Evolutionary conservation across 345 rosid genomes (phyloP).

Genomic region (Populus tremula): DNA sequence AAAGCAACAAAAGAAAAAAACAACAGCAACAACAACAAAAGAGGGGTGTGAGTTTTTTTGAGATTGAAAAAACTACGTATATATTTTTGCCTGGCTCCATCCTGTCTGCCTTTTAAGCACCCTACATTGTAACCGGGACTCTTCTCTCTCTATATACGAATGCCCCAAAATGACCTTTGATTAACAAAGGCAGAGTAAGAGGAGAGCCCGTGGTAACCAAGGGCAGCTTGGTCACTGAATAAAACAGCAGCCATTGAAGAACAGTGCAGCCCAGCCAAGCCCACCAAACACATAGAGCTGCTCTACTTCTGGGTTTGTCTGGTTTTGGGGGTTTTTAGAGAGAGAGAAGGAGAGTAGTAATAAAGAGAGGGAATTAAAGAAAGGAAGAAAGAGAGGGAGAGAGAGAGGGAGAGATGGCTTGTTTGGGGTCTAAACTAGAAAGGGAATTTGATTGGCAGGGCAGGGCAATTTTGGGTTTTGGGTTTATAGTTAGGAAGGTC

Average conservation of each 20-base stretch:
- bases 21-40: neutral
- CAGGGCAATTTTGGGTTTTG: neutral
- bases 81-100: constrained; percentile 29
- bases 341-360: no score
- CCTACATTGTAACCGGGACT: constrained; percentile 31
- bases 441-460: constrained; percentile 9
- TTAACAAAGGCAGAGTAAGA: constrained; percentile 18
- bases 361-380: neutral
- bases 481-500: constrained; percentile 18
- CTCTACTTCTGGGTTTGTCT: constrained; percentile 13
- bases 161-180: constrained; percentile 36
- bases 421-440: constrained; percentile 11
- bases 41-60: neutral
- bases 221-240: constrained; percentile 37
- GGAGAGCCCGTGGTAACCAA: constrained; percentile 8
- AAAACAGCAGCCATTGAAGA: constrained; percentile 27
- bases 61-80: constrained; percentile 6
- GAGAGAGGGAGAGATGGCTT: neutral
- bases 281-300: constrained; percentile 2
- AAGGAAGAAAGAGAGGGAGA: neutral
- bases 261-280: constrained; percentile 16
- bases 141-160: constrained; percentile 24
- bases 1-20: neutral
- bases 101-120: constrained; percentile 29
- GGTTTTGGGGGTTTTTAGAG: neutral